Percentiles rank a stretch among this genome's conserved stretches.
phyloP scores from a whole-genome alignment of 2,329 filamentous ascomycete genomes.

The Xylariaceae sp. region DNA sequence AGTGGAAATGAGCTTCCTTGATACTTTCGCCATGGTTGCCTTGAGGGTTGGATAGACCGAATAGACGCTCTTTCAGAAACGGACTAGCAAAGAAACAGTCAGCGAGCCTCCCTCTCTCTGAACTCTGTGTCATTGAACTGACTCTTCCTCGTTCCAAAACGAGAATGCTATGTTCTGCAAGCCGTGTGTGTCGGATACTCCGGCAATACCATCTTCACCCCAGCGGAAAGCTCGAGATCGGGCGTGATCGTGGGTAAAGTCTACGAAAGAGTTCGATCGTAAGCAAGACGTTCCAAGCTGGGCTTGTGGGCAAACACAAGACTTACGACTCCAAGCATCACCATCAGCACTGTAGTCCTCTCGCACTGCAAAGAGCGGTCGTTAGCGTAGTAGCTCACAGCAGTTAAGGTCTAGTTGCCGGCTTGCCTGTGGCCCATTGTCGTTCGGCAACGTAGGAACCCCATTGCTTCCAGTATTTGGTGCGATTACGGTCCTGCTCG shows the following conservation, averaged over 20 bases:
- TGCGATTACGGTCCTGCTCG: conserved; percentile 75
- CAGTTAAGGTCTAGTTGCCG: conserved; percentile 9
- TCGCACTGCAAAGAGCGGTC: conserved; percentile 53
- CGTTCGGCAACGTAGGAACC: conserved; percentile 89
- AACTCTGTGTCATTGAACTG: conserved; percentile 14
- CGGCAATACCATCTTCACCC: conserved; percentile 96
- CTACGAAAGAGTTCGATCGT: conserved; percentile 39
- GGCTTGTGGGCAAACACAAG: conserved; percentile 3
- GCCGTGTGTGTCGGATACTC: conserved; percentile 87
- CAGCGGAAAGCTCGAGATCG: conserved; percentile 85
- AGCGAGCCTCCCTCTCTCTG: background rate
- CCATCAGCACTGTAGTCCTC: conserved; percentile 90
- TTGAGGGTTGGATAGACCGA: conserved; percentile 92
- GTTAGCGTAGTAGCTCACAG: conserved; percentile 5
- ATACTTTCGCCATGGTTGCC: conserved; percentile 96
- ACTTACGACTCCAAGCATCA: conserved; percentile 92
- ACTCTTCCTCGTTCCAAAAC: conserved; percentile 99
- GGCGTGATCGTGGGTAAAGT: conserved; percentile 92
- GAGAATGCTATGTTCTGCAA: conserved; percentile 90
- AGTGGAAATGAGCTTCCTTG: conserved; percentile 94
- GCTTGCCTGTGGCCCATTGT: conserved; percentile 87
- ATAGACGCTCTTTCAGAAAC: conserved; percentile 91
- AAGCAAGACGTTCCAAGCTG: conserved; percentile 23
- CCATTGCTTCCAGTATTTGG: conserved; percentile 98
- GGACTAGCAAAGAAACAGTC: conserved; percentile 58